Evolutionary conservation across 1,284 basidiomycete genomes (phyloP), one percentile per base, ranked within the genome.

Genomic region (Mycosarcoma mackinlayi): DNA sequence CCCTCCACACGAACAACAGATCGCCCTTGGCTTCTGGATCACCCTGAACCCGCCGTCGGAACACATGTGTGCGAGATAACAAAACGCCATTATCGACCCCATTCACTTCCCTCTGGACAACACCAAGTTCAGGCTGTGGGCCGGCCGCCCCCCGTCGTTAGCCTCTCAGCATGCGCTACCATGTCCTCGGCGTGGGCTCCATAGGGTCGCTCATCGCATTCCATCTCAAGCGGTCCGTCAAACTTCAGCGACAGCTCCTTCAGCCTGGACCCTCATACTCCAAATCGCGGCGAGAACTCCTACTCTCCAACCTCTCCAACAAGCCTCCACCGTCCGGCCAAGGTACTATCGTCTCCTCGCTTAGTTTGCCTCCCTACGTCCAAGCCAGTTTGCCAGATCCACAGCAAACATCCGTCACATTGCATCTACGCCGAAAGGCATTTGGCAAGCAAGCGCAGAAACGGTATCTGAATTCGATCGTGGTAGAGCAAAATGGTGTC

Each of bases 121-220:
- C 21, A 18, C 23, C 28, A 31, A 35, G 24, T 16, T 18, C n/a
- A 30, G 41, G 40, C 41, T 44, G 38, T 33, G 16, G 28, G 48
- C 27, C 23, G 34, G 40, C 37, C 31, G 24, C 14, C 23, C 21
- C 16, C 9, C 37, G 23, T 37, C 30, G 28, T 21, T 30, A 30
- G n/a, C 28, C 35, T 3, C 27, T 48, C 4, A 41, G 25, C 41
- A 82, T 82, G 80, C 71, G 77, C 11, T 78, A 79, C 50, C 80
- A 82, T 55, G 69, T 82, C 45, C 57, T 81, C 4, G 80, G 80
- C 41, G 75, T 80, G 8, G 80, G 80, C 33, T 70, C 76, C 30
- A 73, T 81, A 31, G 80, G 80, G 47, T 70, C 78, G 16, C 68
- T 82, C 21, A 58, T 82, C 24, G 78, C 78, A 18, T 75, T 77